phyloP scores from a whole-genome alignment of 306 rosid species.

The Corylus americana region DNA sequence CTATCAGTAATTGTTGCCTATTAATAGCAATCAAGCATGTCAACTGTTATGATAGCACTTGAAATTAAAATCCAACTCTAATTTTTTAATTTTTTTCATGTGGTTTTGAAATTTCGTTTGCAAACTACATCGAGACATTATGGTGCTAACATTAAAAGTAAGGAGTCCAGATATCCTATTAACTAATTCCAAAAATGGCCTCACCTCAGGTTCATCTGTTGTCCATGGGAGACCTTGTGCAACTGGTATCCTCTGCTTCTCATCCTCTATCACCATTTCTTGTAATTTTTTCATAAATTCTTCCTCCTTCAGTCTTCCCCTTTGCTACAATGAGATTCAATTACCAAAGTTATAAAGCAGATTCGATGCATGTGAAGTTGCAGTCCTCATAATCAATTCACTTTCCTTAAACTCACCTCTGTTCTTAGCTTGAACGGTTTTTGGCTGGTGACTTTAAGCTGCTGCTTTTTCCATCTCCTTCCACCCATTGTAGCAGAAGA shows the following conservation, averaged over 20 bases:
- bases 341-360: constrained; percentile 23
- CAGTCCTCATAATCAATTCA: not conserved
- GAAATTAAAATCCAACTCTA: not conserved
- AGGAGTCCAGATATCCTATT: not conserved
- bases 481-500: constrained; percentile 61
- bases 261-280: constrained; percentile 69
- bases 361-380: constrained; percentile 6
- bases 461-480: constrained; percentile 69
- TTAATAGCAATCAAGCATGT: not conserved
- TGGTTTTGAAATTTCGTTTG: not conserved
- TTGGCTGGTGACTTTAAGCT: constrained; percentile 59
- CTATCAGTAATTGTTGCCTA: not conserved
- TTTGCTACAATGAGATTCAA: constrained; percentile 56
- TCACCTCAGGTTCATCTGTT: constrained; percentile 94
- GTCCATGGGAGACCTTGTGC: constrained; percentile 99
- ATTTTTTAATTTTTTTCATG: not conserved
- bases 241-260: constrained; percentile 70
- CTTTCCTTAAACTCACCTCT: constrained; percentile 49
- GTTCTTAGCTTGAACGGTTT: constrained; percentile 93
- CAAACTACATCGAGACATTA: not conserved
- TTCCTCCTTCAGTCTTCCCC: constrained; percentile 84
- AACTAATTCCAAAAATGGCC: constrained; percentile 8
- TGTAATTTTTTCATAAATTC: constrained; percentile 74
- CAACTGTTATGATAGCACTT: not conserved
- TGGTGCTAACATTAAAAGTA: not conserved